phyloP scores from a whole-genome alignment of 140 eudicot genomes.

The Senecio squalidus region DNA sequence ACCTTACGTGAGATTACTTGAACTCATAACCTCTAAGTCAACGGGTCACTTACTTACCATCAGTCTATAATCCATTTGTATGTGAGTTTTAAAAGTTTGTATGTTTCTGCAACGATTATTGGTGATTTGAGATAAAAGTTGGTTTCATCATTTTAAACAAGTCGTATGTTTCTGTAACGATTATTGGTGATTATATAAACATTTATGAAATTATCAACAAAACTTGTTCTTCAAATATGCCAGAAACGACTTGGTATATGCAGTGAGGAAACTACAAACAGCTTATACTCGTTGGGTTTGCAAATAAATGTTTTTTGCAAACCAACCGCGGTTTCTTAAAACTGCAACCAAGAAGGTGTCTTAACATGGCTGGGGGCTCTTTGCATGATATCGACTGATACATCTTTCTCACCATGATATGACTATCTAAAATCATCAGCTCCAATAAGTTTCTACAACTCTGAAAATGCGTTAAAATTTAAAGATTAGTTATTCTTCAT shows the following conservation, averaged over 20 bases:
- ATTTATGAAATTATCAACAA: too few species aligned
- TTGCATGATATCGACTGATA: conserved; percentile 35
- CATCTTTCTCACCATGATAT: conserved; percentile 63
- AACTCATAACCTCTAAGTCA: too few species aligned
- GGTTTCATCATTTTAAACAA: too few species aligned
- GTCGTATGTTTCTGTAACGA: too few species aligned
- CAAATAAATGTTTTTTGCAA: conserved; percentile 56
- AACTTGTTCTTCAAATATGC: neutral
- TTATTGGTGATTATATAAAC: too few species aligned
- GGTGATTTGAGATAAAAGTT: too few species aligned
- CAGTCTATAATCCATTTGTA: too few species aligned
- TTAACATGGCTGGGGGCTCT: conserved; percentile 54
- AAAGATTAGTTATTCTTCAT: neutral
- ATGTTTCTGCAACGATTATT: too few species aligned
- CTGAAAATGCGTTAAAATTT: conserved; percentile 29
- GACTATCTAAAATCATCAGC: conserved; percentile 62
- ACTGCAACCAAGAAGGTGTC: conserved; percentile 37
- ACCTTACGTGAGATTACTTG: too few species aligned
- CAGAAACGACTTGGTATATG: neutral
- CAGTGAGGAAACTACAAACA: conserved; percentile 35
- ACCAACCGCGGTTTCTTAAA: conserved; percentile 37
- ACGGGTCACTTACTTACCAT: too few species aligned
- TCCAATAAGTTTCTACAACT: conserved; percentile 69
- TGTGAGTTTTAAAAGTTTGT: too few species aligned
- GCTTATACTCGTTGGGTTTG: conserved; percentile 51